Percentiles rank a stretch among this genome's conserved stretches.
These are phyloP conservation scores for Golubevia sp. DNA, from an alignment of 1,284 basidiomycete species.

Conservation along the genomic window DNA sequence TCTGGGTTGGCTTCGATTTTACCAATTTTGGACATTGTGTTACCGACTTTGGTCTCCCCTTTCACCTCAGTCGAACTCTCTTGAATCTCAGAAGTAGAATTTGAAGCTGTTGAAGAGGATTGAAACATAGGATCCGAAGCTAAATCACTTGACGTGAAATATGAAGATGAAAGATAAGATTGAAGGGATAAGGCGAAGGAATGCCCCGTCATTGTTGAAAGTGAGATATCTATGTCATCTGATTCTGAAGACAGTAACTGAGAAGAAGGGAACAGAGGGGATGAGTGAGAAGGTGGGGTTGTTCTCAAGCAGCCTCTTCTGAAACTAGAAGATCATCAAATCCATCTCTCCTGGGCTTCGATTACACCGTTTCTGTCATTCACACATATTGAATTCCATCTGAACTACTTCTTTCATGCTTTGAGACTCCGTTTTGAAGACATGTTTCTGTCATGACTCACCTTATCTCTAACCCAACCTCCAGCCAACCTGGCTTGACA, in stretches of 20 bases:
- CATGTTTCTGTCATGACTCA: too few relatives aligned
- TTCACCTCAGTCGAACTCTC: slow-evolving; percentile 10
- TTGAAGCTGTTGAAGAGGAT: not conserved
- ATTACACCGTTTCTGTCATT: not conserved
- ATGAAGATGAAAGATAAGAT: slow-evolving; percentile 68
- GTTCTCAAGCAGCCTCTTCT: too few relatives aligned
- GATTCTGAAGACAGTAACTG: slow-evolving; percentile 82
- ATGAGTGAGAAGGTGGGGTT: not conserved
- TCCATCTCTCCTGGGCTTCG: too few relatives aligned
- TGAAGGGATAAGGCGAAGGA: slow-evolving; percentile 83
- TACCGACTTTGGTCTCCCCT: not conserved
- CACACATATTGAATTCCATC: not conserved
- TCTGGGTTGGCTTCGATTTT: slow-evolving; percentile 94
- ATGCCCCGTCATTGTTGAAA: slow-evolving; percentile 82
- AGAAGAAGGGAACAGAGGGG: not conserved
- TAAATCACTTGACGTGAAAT: slow-evolving; percentile 52
- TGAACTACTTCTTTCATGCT: not conserved
- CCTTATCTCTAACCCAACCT: slow-evolving; percentile 98
- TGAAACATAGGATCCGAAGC: slow-evolving; percentile 68
- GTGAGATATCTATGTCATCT: slow-evolving; percentile 92
- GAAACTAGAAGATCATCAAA: too few relatives aligned
- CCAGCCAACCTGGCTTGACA: slow-evolving; percentile 67
- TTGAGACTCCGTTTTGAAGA: too few relatives aligned
- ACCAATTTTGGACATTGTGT: slow-evolving; percentile 63
- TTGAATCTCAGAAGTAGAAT: not conserved